Base-by-base conservation (phyloP, 2,329 filamentous ascomycete species). In the Ceratocystis variospora region DNA sequence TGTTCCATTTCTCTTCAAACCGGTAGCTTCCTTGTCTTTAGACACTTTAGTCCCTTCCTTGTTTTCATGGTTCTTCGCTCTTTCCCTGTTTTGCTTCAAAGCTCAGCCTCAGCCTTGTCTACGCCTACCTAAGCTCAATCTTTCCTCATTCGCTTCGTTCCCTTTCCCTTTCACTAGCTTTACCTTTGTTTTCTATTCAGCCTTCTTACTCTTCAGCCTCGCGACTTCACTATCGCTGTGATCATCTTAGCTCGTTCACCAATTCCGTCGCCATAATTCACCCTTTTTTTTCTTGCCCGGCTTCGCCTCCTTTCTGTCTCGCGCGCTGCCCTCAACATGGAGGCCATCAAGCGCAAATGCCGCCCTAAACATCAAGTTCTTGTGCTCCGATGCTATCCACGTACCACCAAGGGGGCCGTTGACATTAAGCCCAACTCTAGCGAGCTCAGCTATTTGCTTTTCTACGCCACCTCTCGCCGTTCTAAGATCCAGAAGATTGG, bases 401-500 rank as follows among this genome's bases (percentile, higher is more conserved):
- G 88, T 71, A 92, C 89, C 70, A 89, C 89, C 70, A 97, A 96
- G 78, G 90, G 90, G 63, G 87, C 89, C 69, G 88, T 92, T 74
- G 90, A 96, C 73, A 90, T 96, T 73, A 95, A 93, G 77, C 92
- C 94, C 57, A 97, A 97, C 77, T 90, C 90, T 70, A 96, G 90
- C 77, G 94, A 99, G 80, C 84, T 99, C 69, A 96, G 90, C 77
- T 97, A 97, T 75, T 84, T 99, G 70, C 85, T 97, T 65, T 97
- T 96, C 81, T 97, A 99, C 79, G 91, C 90, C 69, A 95, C 89
- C 74, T 96, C 92, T 71, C 89, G 93, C 68, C 87, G 90, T 70
- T 93, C 89, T 77, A 99, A 97, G 81, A 86, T 97, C 71, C 90
- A 94, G 73, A 99, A 99, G 78, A 92, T 99, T 71, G 91, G 90